These are phyloP conservation scores for Pseudogymnoascus sp. DNA, from an alignment of 2,329 filamentous ascomycete species.

Conservation along the genomic window DNA sequence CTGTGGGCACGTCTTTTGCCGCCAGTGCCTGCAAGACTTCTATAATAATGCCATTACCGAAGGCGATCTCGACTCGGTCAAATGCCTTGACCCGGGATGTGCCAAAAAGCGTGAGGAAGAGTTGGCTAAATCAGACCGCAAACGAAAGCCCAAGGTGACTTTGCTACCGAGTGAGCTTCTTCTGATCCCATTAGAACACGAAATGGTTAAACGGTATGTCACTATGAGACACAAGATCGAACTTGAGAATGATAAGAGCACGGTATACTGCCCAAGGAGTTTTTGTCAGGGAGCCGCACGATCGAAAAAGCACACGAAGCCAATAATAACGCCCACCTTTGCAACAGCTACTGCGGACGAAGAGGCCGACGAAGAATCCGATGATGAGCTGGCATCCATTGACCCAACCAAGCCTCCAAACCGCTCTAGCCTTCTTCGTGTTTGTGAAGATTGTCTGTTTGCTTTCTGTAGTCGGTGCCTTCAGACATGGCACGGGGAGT, in stretches of 20 bases:
- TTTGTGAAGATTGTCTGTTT: conserved; percentile 83
- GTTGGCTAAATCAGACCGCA: conserved; percentile 32
- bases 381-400: conserved; percentile 12
- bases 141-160: conserved; percentile 55
- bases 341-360: conserved; percentile 49
- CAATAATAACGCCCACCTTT: conserved; percentile 54
- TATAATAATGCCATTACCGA: conserved; percentile 83
- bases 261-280: conserved; percentile 81
- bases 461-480: conserved; percentile 71
- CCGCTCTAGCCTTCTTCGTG: conserved; percentile 59
- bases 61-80: conserved; percentile 71
- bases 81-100: conserved; percentile 74
- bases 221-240: conserved; percentile 86
- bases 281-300: conserved; percentile 90
- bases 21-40: conserved; percentile 79
- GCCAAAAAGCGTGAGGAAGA: conserved; percentile 49
- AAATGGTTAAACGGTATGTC: conserved; percentile 77
- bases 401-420: conserved; percentile 16
- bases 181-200: conserved; percentile 63
- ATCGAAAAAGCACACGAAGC: conserved; percentile 66
- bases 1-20: conserved; percentile 88
- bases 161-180: conserved; percentile 79
- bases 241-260: conserved; percentile 84
- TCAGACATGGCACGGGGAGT: conserved; percentile 89
- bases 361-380: conserved; percentile 32